A percentile compares a stretch with the other conserved stretches of the same genome.
Evolutionary conservation across 179 eudicot species (phyloP).

Genomic region (Spinacia oleracea): DNA sequence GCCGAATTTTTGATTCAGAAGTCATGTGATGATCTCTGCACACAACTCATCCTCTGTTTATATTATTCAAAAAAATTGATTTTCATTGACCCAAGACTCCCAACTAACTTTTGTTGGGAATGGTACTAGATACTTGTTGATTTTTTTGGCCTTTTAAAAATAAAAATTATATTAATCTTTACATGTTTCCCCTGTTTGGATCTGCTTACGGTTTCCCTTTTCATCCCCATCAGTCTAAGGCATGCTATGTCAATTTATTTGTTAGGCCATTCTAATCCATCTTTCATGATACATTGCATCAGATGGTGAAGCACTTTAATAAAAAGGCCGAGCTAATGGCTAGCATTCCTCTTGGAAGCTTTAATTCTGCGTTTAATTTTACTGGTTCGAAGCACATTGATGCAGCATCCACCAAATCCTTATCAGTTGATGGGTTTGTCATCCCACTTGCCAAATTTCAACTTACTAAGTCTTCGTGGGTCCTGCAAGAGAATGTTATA

Average conservation of each 20-base stretch:
- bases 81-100: background rate
- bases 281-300: constrained; percentile 26
- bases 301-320: constrained; percentile 88
- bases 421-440: constrained; percentile 66
- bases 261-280: constrained; percentile 14
- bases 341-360: constrained; percentile 74
- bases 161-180: background rate
- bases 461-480: constrained; percentile 46
- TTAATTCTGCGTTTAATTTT: constrained; percentile 84
- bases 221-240: background rate
- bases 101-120: background rate
- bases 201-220: background rate
- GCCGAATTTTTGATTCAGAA: background rate
- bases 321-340: constrained; percentile 60
- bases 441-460: constrained; percentile 70
- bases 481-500: constrained; percentile 63
- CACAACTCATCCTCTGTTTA: background rate
- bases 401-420: constrained; percentile 71
- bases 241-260: background rate
- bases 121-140: background rate
- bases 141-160: background rate
- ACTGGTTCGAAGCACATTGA: constrained; percentile 76
- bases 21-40: background rate
- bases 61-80: background rate
- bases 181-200: background rate